Conservation (phyloP, 257 asterid species). For the Primulina huaijiensis region DNA sequence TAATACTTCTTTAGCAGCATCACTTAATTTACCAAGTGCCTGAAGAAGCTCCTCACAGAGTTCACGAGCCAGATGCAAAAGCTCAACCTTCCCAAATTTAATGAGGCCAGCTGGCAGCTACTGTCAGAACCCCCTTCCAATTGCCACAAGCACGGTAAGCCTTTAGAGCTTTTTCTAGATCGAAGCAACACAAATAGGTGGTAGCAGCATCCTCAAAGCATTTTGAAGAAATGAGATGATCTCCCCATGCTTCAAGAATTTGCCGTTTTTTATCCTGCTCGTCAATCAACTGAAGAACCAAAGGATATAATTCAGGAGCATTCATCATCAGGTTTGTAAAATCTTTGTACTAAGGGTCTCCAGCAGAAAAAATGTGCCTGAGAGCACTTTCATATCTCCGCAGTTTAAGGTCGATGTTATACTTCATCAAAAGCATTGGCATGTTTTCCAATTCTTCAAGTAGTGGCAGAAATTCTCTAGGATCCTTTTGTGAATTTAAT, state of each 20-base stretch:
- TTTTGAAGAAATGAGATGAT: slow-evolving; percentile 67
- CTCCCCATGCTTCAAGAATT: slow-evolving; percentile 94
- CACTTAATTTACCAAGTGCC: slow-evolving; percentile 83
- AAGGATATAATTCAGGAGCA: slow-evolving; percentile 78
- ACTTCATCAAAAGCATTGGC: slow-evolving; percentile 71
- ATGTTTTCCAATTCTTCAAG: slow-evolving; percentile 74
- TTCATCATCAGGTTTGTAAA: slow-evolving; percentile 59
- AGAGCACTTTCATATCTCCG: slow-evolving; percentile 75
- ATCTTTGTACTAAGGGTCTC: slow-evolving; percentile 71
- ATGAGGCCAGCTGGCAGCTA: slow-evolving; percentile 89
- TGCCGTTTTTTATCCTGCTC: slow-evolving; percentile 53
- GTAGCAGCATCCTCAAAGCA: slow-evolving; percentile 89
- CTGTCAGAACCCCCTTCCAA: slow-evolving; percentile 83
- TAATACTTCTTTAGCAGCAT: slow-evolving; percentile 84
- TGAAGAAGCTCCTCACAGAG: slow-evolving; percentile 90
- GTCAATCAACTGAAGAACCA: slow-evolving; percentile 67
- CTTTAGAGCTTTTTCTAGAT: slow-evolving; percentile 78
- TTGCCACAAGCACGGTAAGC: slow-evolving; percentile 88
- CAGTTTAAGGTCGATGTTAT: slow-evolving; percentile 80
- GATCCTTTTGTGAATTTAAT: slow-evolving; percentile 88
- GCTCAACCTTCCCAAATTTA: slow-evolving; percentile 64
- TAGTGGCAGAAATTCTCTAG: slow-evolving; percentile 92
- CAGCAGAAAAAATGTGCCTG: slow-evolving; percentile 77
- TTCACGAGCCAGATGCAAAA: slow-evolving; percentile 79
- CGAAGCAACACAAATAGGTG: slow-evolving; percentile 63